Base-by-base conservation (phyloP, 371 early-diverging fungal species). In the Homolaphlyctis polyrhiza region DNA sequence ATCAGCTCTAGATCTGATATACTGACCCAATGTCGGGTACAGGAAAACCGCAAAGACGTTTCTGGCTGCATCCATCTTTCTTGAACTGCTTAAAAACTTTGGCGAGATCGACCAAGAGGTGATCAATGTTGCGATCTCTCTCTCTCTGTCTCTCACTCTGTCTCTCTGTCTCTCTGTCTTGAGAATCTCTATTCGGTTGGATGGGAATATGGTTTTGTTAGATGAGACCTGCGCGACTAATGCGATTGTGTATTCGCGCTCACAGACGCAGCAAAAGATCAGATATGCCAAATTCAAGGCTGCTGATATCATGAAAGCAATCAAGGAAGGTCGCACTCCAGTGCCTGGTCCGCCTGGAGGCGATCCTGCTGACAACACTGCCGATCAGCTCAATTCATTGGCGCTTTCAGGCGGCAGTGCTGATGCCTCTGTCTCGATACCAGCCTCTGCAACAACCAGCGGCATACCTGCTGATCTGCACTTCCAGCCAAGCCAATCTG, bases 201-300 rank as follows among this genome's bases (percentile, higher is more conserved):
- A 45, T n/a, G 45, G 16, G 45, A 16, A 45, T 13, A 45, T 45
- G 16, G 16, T n/a, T 45, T n/a, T n/a, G n/a, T n/a, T n/a, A n/a
- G n/a, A n/a, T n/a, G n/a, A n/a, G n/a, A n/a, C n/a, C n/a, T 54
- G 13, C 25, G 14, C 54, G 16, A 16, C 13, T 16, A 54, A 45
- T 45, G 45, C 18, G 16, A 45, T 58, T 54, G 29, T 51, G 35
- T 1, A 58, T 47, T 49, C 18, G 39, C 21, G 43, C 52, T 28
- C 16, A 63, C 66, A 91, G 86, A 78, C 88, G 13, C 78, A 85
- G 35, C 90, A 89, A 64, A 98, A 95, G 78, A 91, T 97, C 63
- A 91, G 88, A 62, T 97, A 98, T 73, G 84, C 97, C 0, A 96
- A 96, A 69, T 98, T 91, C 90, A 89, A 94, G 58, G 96, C 96